Evolutionary conservation across 331 rosid species (phyloP), one percentile per base, ranked within the genome.

Genomic region (Acacia concinna): DNA sequence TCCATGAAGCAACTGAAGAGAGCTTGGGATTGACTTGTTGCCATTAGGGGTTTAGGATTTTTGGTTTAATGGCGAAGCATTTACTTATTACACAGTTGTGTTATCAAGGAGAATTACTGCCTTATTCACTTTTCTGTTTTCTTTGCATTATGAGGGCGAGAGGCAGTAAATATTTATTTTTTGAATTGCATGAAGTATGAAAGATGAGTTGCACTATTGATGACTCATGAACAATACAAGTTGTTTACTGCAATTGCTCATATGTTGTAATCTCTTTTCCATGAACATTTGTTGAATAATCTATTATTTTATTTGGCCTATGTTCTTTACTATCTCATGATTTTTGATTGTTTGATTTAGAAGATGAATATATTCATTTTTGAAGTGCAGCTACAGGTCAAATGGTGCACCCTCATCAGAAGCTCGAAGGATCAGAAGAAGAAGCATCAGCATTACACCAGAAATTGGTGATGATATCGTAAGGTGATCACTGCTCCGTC

Each of bases 401-500:
- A 98, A 89, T 78, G 88, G 98, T 47, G 92, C 97, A 59, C 85
- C 97, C 40, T 84, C 92, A 23, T 91, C 93, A 75, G 99, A 90
- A 75, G 87, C 88, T 62, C 97, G 98, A 70, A 89, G 97, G 87
- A 77, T 91, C 78, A 86, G 99, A 88, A 88, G 99, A 87, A 89
- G 99, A 85, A 93, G 99, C 97, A 91, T 96, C 80, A 96, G 99
- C 81, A 93, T 96, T 81, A 95, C 96, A 49, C 98, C 98, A 43
- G 99, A 96, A 87, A 96, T 96, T 79, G 97, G 99, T 80, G 99
- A 96, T 82, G 98, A 96, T 84, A 96, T 96, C 78, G 98, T 93
- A 85, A 96, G 99, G 99, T 95, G 91, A 68, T 85, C 51, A 47
- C 77, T 84, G 75, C 75, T 60, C 86, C 80, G 21, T 76, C 63